Evolutionary conservation across 805 yeast species (phyloP).

Genomic region (Candida nanaspora): DNA sequence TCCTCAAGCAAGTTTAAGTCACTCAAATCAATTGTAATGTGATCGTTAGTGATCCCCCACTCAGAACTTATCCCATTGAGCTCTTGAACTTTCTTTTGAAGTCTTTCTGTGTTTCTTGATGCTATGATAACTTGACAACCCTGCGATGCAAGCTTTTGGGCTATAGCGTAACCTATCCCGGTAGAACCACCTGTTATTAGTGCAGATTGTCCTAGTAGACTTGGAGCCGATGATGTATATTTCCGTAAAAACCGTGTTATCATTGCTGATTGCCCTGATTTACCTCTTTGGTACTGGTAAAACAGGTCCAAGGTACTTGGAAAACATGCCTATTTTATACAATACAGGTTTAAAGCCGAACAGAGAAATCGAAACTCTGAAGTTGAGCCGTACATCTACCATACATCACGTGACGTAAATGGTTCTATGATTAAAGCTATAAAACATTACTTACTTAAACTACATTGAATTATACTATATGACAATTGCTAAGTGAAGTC

Average conservation of each 20-base stretch:
- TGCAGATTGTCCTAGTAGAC: constrained; percentile 25
- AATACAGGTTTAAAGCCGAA: not conserved
- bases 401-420: too few relatives aligned
- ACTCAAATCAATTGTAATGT: constrained; percentile 29
- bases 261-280: not conserved
- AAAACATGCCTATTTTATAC: not conserved
- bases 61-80: not conserved
- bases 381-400: too few relatives aligned
- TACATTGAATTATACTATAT: too few relatives aligned
- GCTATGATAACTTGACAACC: constrained; percentile 49
- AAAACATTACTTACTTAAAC: too few relatives aligned
- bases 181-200: constrained; percentile 63
- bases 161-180: constrained; percentile 59
- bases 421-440: too few relatives aligned
- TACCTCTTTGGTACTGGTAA: too few relatives aligned
- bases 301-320: too few relatives aligned
- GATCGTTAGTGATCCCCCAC: constrained; percentile 25
- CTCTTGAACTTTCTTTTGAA: constrained; percentile 24
- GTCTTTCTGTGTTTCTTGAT: constrained; percentile 35
- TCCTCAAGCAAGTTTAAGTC: constrained; percentile 8
- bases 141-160: constrained; percentile 36
- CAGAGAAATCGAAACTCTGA: too few relatives aligned
- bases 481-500: too few relatives aligned
- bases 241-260: not conserved
- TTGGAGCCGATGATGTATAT: not conserved